Conservation (phyloP, 352 stramenopile species). For the Phytophthora pinifolia region DNA sequence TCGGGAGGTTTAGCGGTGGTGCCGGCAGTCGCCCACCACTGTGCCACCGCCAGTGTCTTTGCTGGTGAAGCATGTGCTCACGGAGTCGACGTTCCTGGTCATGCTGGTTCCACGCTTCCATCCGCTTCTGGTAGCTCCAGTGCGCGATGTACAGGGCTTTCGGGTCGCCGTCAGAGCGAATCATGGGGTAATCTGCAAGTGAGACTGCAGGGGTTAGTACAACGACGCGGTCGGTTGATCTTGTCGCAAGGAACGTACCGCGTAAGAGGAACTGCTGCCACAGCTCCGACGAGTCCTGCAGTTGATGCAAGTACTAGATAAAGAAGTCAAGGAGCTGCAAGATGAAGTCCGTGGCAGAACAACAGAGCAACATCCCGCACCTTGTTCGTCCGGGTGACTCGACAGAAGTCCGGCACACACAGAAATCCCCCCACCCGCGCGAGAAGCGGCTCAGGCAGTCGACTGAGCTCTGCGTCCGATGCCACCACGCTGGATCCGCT, state of each 20-base stretch:
- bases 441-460: constrained; percentile 37
- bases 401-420: constrained; percentile 33
- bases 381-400: constrained; percentile 39
- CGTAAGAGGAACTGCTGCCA: constrained; percentile 35
- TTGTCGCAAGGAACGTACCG: constrained; percentile 18
- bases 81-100: constrained; percentile 8
- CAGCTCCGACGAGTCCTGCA: constrained; percentile 22
- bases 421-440: constrained; percentile 32
- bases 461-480: constrained; percentile 43
- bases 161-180: background rate
- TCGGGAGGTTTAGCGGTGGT: constrained; percentile 12
- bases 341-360: too few species aligned
- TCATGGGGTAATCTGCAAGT: constrained; percentile 23
- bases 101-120: constrained; percentile 17
- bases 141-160: constrained; percentile 27
- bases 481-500: background rate
- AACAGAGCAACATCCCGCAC: constrained; percentile 9
- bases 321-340: constrained; percentile 2
- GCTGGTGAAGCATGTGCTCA: constrained; percentile 9
- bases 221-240: background rate
- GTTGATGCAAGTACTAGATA: constrained; percentile 32
- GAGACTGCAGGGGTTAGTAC: constrained; percentile 1
- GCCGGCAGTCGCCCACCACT: constrained; percentile 10
- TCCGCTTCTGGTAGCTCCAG: constrained; percentile 17
- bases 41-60: constrained; percentile 16